Evolutionary conservation across 768 basidiomycete genomes (phyloP).

Genomic region (Tricholoma terreum): DNA sequence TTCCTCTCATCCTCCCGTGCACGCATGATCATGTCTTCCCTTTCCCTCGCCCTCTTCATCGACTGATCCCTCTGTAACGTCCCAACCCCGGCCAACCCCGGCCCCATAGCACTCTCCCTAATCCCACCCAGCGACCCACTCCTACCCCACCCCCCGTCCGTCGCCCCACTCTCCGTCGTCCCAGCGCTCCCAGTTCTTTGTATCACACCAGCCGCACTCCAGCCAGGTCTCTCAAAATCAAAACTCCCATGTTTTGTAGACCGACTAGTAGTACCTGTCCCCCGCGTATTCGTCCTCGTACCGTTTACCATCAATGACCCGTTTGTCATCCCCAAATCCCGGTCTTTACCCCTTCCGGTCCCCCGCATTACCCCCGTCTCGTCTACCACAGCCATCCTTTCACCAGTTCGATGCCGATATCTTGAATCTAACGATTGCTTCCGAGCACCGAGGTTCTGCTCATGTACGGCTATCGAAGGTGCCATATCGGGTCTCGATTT

Average conservation of each 20-base stretch:
- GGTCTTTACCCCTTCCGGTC: conserved; percentile 24
- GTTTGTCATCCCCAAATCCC: conserved; percentile 25
- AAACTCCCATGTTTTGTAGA: conserved; percentile 68
- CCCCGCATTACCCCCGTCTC: conserved; percentile 29
- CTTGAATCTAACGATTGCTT: conserved; percentile 37
- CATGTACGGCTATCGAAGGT: conserved; percentile 1
- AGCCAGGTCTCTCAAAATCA: conserved; percentile 70
- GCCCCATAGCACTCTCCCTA: conserved; percentile 37
- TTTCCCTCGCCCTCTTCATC: conserved; percentile 37
- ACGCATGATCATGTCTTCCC: conserved; percentile 28
- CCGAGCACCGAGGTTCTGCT: conserved; percentile 7
- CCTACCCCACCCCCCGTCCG: conserved; percentile 20
- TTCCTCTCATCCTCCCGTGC: conserved; percentile 18
- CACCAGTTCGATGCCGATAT: conserved; percentile 27
- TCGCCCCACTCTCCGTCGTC: conserved; percentile 31
- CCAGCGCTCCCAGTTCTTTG: conserved; percentile 46
- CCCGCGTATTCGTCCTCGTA: conserved; percentile 8
- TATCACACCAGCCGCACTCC: conserved; percentile 31
- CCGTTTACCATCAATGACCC: conserved; percentile 23
- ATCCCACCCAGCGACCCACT: conserved; percentile 8
- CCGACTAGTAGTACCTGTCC: conserved; percentile 21
- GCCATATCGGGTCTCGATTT: conserved; percentile 2
- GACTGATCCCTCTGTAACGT: conserved; percentile 41
- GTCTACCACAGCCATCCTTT: conserved; percentile 34
- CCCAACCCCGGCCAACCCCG: conserved; percentile 44